A percentile compares a stretch with the other conserved stretches of the same genome.
Conservation (phyloP, 768 basidiomycete genomes). For the Termitomyces sp. region DNA sequence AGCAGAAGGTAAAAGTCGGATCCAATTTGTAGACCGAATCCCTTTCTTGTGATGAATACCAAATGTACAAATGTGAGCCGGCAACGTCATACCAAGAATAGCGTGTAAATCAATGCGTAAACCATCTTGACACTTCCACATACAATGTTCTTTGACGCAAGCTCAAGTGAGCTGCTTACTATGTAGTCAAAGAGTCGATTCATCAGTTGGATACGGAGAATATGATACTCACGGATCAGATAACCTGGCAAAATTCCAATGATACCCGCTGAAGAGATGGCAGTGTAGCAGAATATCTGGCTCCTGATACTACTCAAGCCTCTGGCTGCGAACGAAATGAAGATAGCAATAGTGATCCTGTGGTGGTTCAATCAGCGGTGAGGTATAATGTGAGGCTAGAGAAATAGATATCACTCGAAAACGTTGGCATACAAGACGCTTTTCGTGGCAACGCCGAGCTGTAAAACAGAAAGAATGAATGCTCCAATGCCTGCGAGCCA, state of each 20-base stretch:
- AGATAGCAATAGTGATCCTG: constrained; percentile 78
- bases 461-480: constrained; percentile 61
- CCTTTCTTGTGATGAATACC: constrained; percentile 27
- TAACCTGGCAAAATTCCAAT: constrained; percentile 90
- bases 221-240: constrained; percentile 55
- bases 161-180: constrained; percentile 79
- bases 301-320: constrained; percentile 75
- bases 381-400: background rate
- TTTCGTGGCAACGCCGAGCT: constrained; percentile 68
- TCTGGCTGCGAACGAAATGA: constrained; percentile 77
- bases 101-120: constrained; percentile 81
- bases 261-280: constrained; percentile 83
- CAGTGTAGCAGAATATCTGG: constrained; percentile 85
- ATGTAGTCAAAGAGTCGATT: constrained; percentile 5
- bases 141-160: constrained; percentile 83
- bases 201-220: background rate
- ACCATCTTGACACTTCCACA: constrained; percentile 86
- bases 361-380: constrained; percentile 20
- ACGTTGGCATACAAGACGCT: constrained; percentile 85
- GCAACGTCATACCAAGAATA: constrained; percentile 50
- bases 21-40: constrained; percentile 82
- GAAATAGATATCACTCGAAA: constrained; percentile 57
- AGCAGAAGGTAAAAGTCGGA: constrained; percentile 75
- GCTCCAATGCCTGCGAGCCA: constrained; percentile 73
- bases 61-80: background rate